Conservation (phyloP, 495 filamentous ascomycete species). For the Neurospora terricola region DNA sequence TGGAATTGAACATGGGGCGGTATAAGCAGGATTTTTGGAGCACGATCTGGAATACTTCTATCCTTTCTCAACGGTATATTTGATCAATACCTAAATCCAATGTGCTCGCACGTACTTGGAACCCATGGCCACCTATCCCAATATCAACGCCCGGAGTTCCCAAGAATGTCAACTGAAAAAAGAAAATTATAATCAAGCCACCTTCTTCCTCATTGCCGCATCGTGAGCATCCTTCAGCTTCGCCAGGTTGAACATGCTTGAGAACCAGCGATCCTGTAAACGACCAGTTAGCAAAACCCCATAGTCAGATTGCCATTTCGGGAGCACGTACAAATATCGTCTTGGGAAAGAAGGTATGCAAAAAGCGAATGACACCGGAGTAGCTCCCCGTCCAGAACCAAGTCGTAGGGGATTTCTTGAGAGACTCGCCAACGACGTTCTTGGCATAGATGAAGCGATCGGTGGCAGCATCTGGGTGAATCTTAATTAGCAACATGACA, state of each 20-base stretch:
- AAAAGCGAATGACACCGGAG: background rate
- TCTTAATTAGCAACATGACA: too few species aligned
- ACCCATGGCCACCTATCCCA: background rate
- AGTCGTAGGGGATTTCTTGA: background rate
- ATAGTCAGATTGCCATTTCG: rapidly evolving
- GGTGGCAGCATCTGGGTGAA: background rate
- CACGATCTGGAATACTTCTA: background rate
- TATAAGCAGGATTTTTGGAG: background rate
- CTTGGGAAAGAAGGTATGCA: background rate
- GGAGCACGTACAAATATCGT: background rate
- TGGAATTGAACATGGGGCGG: background rate
- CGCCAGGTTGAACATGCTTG: background rate
- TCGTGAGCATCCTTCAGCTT: background rate
- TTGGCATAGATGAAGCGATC: background rate
- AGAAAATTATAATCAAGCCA: background rate
- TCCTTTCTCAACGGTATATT: background rate
- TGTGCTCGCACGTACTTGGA: background rate
- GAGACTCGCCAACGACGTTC: background rate
- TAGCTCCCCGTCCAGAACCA: background rate
- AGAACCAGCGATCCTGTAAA: background rate
- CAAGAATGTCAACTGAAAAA: background rate
- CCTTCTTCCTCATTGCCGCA: background rate
- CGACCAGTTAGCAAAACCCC: background rate
- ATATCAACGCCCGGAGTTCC: background rate
- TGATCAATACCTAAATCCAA: background rate